Conservation (phyloP, 2,329 filamentous ascomycete genomes). For the Plenodomus tracheiphilus region DNA sequence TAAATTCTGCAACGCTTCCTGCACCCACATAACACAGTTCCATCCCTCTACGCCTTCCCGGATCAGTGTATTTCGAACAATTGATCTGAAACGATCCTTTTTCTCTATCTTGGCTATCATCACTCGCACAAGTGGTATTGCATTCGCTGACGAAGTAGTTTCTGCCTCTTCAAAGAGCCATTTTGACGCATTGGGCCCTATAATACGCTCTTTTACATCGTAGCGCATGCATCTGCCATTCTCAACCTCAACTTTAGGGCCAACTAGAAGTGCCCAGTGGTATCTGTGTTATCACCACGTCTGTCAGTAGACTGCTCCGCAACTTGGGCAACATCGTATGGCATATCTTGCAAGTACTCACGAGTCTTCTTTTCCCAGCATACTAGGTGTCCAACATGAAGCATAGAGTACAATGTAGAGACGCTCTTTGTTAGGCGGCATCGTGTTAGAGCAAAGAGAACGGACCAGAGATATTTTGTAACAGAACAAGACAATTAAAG, state of each 20-base stretch:
- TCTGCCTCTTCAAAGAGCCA: constrained; percentile 10
- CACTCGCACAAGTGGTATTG: constrained; percentile 11
- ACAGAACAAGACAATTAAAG: background rate
- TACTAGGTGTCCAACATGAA: constrained; percentile 19
- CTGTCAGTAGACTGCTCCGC: background rate
- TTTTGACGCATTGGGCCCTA: constrained; percentile 2
- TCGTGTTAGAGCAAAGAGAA: background rate
- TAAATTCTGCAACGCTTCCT: constrained; percentile 44
- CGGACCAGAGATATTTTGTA: background rate
- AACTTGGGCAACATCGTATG: background rate
- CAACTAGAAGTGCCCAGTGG: constrained; percentile 3
- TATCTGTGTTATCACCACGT: constrained; percentile 5
- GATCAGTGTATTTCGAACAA: constrained; percentile 8
- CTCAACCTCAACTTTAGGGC: constrained; percentile 5
- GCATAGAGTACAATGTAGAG: constrained; percentile 35
- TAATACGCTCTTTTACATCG: constrained; percentile 7
- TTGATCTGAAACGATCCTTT: constrained; percentile 2
- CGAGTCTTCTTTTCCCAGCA: constrained; percentile 31
- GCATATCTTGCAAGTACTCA: constrained; percentile 9
- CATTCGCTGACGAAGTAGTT: constrained; percentile 5
- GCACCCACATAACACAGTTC: constrained; percentile 52
- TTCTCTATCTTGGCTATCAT: constrained; percentile 12
- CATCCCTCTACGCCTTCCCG: constrained; percentile 36
- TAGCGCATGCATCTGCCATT: constrained; percentile 4
- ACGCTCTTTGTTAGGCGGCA: constrained; percentile 31